phyloP scores from a whole-genome alignment of 768 basidiomycete species.

The Mycena maculata region DNA sequence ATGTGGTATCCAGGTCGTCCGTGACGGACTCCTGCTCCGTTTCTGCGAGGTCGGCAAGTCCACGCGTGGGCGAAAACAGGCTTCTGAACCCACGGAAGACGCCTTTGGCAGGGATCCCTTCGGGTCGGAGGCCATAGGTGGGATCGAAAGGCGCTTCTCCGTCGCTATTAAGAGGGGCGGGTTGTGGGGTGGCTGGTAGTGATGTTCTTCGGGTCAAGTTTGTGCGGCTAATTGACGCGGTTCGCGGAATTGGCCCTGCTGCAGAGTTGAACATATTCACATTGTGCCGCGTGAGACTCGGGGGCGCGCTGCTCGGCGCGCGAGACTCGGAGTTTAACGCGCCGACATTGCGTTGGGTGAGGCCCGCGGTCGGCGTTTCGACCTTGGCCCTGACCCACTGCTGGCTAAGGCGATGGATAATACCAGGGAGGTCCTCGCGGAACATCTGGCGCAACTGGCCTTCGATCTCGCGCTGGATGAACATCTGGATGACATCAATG shows the following conservation, averaged over 20 bases:
- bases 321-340: slow-evolving; percentile 14
- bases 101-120: slow-evolving; percentile 88
- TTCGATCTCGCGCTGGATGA: slow-evolving; percentile 97
- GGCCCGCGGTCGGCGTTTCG: slow-evolving; percentile 54
- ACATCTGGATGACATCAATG: slow-evolving; percentile 97
- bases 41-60: slow-evolving; percentile 85
- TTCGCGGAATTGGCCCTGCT: slow-evolving; percentile 15
- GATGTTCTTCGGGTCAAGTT: slow-evolving; percentile 40
- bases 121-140: slow-evolving; percentile 94
- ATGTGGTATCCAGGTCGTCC: slow-evolving; percentile 58
- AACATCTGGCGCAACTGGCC: slow-evolving; percentile 98
- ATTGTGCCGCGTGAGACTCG: slow-evolving; percentile 35
- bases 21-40: slow-evolving; percentile 58
- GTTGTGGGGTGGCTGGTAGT: slow-evolving; percentile 37
- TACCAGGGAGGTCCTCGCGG: slow-evolving; percentile 94
- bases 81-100: slow-evolving; percentile 83
- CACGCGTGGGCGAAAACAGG: slow-evolving; percentile 74
- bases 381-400: slow-evolving; percentile 96
- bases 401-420: slow-evolving; percentile 95
- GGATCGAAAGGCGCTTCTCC: slow-evolving; percentile 74
- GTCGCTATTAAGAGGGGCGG: slow-evolving; percentile 69
- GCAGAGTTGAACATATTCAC: slow-evolving; percentile 31
- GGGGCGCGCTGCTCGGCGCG: slow-evolving; percentile 24
- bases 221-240: slow-evolving; percentile 33
- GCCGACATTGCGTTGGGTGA: slow-evolving; percentile 23